A percentile compares a stretch with the other conserved stretches of the same genome.
Evolutionary conservation across 345 rosid species (phyloP).

Genomic region (Crucihimalaya himalaica): DNA sequence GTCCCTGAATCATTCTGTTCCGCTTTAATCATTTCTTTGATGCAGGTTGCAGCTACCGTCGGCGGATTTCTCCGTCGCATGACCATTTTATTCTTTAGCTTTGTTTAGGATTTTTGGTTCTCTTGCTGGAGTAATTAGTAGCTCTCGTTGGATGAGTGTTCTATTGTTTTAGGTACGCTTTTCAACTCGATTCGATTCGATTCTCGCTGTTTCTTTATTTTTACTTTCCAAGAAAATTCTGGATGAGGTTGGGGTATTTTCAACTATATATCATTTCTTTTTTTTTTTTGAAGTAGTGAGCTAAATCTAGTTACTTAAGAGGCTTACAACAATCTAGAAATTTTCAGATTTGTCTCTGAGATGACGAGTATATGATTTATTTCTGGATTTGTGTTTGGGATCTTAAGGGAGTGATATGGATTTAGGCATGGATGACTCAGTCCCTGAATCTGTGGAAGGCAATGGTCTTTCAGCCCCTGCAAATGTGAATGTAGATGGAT

Average conservation of each 20-base stretch:
- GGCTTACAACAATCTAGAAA: background rate
- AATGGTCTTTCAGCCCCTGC: constrained; percentile 23
- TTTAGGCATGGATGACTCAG: constrained; percentile 46
- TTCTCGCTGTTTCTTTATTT: background rate
- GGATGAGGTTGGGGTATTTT: background rate
- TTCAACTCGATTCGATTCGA: constrained; percentile 6
- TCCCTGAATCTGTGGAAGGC: constrained; percentile 54
- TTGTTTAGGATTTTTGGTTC: background rate
- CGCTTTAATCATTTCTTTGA: constrained; percentile 14
- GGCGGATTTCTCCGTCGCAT: constrained; percentile 33
- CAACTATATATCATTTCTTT: background rate
- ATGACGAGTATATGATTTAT: constrained; percentile 42
- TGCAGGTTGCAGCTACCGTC: constrained; percentile 17
- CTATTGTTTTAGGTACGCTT: constrained; percentile 24
- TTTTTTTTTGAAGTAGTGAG: constrained; percentile 3
- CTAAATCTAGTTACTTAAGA: constrained; percentile 16
- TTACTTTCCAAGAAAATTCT: background rate
- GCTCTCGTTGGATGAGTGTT: constrained; percentile 19
- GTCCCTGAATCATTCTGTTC: background rate
- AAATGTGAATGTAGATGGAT: constrained; percentile 29
- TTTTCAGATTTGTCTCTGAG: constrained; percentile 18
- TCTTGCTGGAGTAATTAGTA: background rate
- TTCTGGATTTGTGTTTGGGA: constrained; percentile 36
- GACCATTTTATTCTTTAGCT: constrained; percentile 6
- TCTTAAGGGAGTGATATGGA: constrained; percentile 40